Conservation (phyloP, 805 yeast species). For the Hanseniaspora meyeri region DNA sequence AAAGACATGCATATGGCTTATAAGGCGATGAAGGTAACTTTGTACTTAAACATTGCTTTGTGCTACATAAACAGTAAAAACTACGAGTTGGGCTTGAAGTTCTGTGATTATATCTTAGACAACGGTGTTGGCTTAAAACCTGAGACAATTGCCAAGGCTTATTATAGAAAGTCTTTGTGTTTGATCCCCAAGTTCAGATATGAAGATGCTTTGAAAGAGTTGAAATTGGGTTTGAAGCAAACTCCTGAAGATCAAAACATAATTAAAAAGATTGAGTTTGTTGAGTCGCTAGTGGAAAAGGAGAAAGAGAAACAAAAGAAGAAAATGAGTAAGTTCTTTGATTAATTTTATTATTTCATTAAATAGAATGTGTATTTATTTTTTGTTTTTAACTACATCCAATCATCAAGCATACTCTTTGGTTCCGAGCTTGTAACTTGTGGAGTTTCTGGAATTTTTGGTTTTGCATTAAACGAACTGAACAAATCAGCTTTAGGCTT, state of each 20-base stretch:
- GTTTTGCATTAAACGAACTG: neutral
- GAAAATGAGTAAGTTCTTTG: conserved; percentile 53
- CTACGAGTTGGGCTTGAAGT: conserved; percentile 40
- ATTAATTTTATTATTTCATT: conserved; percentile 13
- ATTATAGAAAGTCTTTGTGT: conserved; percentile 44
- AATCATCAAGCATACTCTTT: conserved; percentile 25
- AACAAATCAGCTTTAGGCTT: neutral
- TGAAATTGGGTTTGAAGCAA: conserved; percentile 33
- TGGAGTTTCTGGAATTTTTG: neutral
- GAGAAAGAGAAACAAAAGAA: conserved; percentile 40
- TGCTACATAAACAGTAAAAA: conserved; percentile 39
- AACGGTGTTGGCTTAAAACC: conserved; percentile 34
- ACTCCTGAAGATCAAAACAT: conserved; percentile 43
- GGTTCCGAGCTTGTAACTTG: conserved; percentile 16
- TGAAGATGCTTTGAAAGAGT: conserved; percentile 38
- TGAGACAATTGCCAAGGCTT: conserved; percentile 38
- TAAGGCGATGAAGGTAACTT: conserved; percentile 32
- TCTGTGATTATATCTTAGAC: conserved; percentile 39
- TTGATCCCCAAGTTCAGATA: conserved; percentile 34
- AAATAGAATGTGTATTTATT: neutral
- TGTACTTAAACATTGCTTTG: conserved; percentile 44
- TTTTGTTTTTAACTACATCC: conserved; percentile 19
- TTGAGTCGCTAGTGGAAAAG: conserved; percentile 32
- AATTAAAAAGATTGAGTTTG: conserved; percentile 32
- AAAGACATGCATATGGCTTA: conserved; percentile 41